Base-by-base conservation (phyloP, 2,329 filamentous ascomycete species). In the Emericellopsis atlantica region DNA sequence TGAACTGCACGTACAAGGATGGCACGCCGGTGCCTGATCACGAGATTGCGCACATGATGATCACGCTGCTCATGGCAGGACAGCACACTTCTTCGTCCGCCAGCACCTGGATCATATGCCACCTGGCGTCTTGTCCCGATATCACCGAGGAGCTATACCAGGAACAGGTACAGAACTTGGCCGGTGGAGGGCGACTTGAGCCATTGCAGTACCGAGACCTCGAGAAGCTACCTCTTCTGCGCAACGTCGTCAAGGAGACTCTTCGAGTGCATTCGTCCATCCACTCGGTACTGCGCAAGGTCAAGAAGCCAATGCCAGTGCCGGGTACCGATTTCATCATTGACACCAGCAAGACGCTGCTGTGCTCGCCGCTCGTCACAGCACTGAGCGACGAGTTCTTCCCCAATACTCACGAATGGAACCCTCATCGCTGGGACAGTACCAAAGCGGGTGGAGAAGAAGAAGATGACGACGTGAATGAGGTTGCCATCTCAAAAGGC, bases 61-160 rank as follows among this genome's bases (percentile, higher is more conserved):
- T 90, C 53, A 83, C 84, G 0, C 70, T 90, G 14, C 71, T 90
- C 40, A 89, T 92, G 84, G 84, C 80, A 10, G 84, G 84, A 39
- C 84, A 92, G 54, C 84, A 90, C 63, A 84, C 81, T 2, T 88
- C 83, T 0, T 81, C 84, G 5, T 80, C 83, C 1, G 82, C 81
- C n/a, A 78, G 78, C 49, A 72, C 80, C 8, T 90, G 84, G 84
- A 84, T 87, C 48, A 63, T 89, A 49, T 69, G 89, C 11, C 80
- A 78, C 38, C 70, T 90, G 3, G 84, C 84, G 9, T 73, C 79
- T 2, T 68, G 78, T 14, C 83, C 84, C 0, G 72, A 82, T 22
- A 73, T 88, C 42, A 62, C 76, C 39, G 80, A 87, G 48, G 77
- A 84, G 46, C 70, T 90, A 11, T 79, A 84, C 51, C 66, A 76